Evolutionary conservation across 1,284 basidiomycete species (phyloP).

Genomic region (Cryptococcus floricola): DNA sequence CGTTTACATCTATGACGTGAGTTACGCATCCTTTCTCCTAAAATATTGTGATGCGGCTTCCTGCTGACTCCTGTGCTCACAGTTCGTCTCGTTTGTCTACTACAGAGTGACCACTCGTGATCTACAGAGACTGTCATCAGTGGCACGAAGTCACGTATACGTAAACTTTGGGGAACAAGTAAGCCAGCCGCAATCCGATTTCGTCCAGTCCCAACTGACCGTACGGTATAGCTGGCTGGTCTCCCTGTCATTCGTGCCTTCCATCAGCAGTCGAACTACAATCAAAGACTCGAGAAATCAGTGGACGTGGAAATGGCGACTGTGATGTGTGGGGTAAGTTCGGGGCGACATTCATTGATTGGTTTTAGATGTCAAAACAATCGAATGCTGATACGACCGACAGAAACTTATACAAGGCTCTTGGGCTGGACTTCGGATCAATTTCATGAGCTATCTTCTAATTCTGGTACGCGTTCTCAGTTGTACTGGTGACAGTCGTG

Average conservation of each 20-base stretch:
- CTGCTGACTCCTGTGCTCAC: neutral
- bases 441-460: neutral
- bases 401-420: no score
- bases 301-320: slow-evolving; percentile 25
- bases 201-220: no score
- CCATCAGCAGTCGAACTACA: slow-evolving; percentile 23
- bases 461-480: neutral
- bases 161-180: slow-evolving; percentile 37
- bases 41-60: no score
- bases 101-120: slow-evolving; percentile 36
- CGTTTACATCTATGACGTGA: slow-evolving; percentile 23
- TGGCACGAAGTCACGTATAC: slow-evolving; percentile 31
- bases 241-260: slow-evolving; percentile 32
- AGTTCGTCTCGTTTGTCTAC: slow-evolving; percentile 22
- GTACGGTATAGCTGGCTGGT: slow-evolving; percentile 21
- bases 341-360: no score
- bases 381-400: no score
- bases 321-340: neutral
- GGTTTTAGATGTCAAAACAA: no score
- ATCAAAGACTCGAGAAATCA: slow-evolving; percentile 15
- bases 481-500: neutral
- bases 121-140: slow-evolving; percentile 31
- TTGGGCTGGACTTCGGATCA: no score
- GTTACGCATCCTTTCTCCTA: neutral
- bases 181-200: neutral